Evolutionary conservation across 2,329 filamentous ascomycete genomes (phyloP).

Genomic region (Beauveria pseudobassiana): DNA sequence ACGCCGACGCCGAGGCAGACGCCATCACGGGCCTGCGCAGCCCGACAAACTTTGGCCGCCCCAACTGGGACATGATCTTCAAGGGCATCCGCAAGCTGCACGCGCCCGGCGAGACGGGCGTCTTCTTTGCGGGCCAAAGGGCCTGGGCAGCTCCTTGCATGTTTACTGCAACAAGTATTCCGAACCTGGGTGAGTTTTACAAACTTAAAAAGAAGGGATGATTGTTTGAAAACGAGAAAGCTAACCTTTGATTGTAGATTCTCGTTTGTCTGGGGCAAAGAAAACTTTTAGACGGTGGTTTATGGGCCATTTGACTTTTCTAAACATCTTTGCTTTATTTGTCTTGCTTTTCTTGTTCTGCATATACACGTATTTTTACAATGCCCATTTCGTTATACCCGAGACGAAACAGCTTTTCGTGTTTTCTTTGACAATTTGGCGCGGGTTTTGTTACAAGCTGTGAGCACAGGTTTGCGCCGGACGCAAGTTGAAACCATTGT

Average conservation of each 20-base stretch:
- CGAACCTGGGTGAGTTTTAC: slow-evolving; percentile 58
- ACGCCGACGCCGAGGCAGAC: slow-evolving; percentile 76
- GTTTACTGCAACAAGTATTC: slow-evolving; percentile 85
- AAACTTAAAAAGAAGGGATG: too few species aligned
- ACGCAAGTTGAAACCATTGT: slow-evolving; percentile 3
- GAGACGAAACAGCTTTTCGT: neutral
- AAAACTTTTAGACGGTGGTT: slow-evolving; percentile 49
- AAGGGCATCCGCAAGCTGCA: slow-evolving; percentile 74
- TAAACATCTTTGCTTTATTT: neutral
- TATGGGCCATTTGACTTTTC: too few species aligned
- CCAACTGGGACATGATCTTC: slow-evolving; percentile 90
- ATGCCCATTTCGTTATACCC: slow-evolving; percentile 2
- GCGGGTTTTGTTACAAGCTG: neutral
- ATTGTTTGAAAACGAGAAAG: too few species aligned
- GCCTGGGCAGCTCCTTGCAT: slow-evolving; percentile 66
- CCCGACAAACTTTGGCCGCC: slow-evolving; percentile 77
- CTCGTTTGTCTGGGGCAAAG: slow-evolving; percentile 61
- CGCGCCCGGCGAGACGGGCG: slow-evolving; percentile 62
- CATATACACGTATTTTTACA: neutral
- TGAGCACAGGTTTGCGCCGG: slow-evolving; percentile 9
- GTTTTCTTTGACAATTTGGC: neutral
- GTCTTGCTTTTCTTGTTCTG: neutral
- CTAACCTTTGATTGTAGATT: slow-evolving; percentile 35
- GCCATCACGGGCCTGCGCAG: slow-evolving; percentile 75
- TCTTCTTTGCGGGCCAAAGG: slow-evolving; percentile 82